Conservation (phyloP, 2,329 filamentous ascomycete genomes). For the Epichloe bromicola region DNA sequence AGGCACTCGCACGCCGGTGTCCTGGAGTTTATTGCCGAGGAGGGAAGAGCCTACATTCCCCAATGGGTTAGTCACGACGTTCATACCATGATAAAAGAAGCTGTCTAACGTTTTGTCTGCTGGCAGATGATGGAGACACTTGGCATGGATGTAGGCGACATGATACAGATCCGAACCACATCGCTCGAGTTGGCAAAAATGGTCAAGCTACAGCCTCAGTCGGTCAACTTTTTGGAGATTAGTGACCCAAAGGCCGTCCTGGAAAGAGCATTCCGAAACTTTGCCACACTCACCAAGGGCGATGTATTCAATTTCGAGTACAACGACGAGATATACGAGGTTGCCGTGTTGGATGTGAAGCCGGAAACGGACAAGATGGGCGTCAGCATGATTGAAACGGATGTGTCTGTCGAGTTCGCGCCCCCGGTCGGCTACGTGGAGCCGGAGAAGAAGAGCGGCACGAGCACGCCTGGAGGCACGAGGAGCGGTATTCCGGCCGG, state of each 20-base stretch:
- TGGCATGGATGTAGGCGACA: slow-evolving; percentile 77
- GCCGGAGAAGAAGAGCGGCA: slow-evolving; percentile 65
- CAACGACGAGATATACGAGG: slow-evolving; percentile 86
- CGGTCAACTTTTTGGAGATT: slow-evolving; percentile 86
- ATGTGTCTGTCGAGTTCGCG: slow-evolving; percentile 92
- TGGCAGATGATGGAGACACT: slow-evolving; percentile 84
- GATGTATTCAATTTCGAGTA: slow-evolving; percentile 95
- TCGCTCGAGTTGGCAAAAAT: slow-evolving; percentile 80
- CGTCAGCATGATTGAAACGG: slow-evolving; percentile 91
- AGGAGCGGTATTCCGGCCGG: slow-evolving; percentile 53
- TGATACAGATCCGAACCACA: slow-evolving; percentile 90
- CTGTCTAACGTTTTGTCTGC: neutral
- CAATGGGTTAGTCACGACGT: slow-evolving; percentile 57
- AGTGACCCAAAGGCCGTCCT: slow-evolving; percentile 94
- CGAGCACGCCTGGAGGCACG: slow-evolving; percentile 66
- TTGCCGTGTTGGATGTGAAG: slow-evolving; percentile 88
- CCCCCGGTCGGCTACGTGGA: slow-evolving; percentile 90
- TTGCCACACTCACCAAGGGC: slow-evolving; percentile 82
- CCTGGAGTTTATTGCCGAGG: slow-evolving; percentile 92
- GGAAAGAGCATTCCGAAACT: slow-evolving; percentile 92
- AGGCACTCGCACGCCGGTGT: slow-evolving; percentile 87
- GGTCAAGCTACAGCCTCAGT: slow-evolving; percentile 95
- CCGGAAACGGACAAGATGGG: slow-evolving; percentile 71
- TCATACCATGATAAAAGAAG: neutral
- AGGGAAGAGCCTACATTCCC: slow-evolving; percentile 89